Evolutionary conservation across 805 yeast genomes (phyloP).

Genomic region (Candida broadrunensis): DNA sequence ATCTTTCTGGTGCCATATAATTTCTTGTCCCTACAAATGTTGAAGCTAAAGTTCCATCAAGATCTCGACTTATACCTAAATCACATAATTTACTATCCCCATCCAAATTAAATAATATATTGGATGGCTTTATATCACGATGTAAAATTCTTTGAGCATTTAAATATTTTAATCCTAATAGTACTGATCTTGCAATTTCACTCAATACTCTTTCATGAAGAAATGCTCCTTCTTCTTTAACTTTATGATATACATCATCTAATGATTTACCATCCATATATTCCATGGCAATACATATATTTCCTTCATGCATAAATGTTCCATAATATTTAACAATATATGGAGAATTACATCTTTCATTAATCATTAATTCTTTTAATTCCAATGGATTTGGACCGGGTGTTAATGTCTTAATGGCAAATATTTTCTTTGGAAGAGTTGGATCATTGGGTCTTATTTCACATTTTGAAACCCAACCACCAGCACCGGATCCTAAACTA

Average conservation of each 20-base stretch:
- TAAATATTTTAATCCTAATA: slow-evolving; percentile 80
- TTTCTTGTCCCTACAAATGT: slow-evolving; percentile 97
- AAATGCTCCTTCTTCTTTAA: slow-evolving; percentile 17
- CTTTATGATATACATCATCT: slow-evolving; percentile 84
- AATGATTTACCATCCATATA: slow-evolving; percentile 91
- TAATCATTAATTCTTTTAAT: background rate
- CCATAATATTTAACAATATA: slow-evolving; percentile 92
- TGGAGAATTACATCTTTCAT: slow-evolving; percentile 60
- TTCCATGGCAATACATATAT: slow-evolving; percentile 89
- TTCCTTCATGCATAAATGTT: slow-evolving; percentile 64
- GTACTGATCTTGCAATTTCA: slow-evolving; percentile 80
- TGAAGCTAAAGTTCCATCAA: slow-evolving; percentile 90
- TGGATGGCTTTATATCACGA: slow-evolving; percentile 94
- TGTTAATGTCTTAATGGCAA: slow-evolving; percentile 66
- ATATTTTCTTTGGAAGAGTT: slow-evolving; percentile 45
- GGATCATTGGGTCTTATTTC: slow-evolving; percentile 29
- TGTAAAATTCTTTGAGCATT: slow-evolving; percentile 89
- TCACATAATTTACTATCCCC: slow-evolving; percentile 94
- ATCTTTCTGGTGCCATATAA: slow-evolving; percentile 98
- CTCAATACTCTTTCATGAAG: slow-evolving; percentile 91
- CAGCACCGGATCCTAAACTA: slow-evolving; percentile 88
- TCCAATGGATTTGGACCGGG: background rate
- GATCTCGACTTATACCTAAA: slow-evolving; percentile 97
- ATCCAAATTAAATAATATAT: slow-evolving; percentile 66
- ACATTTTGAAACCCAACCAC: slow-evolving; percentile 88